A percentile compares a stretch with the other conserved stretches of the same genome.
These are phyloP conservation scores for Botrytis medusae DNA, from an alignment of 2,329 filamentous ascomycete species.

Conservation along the genomic window DNA sequence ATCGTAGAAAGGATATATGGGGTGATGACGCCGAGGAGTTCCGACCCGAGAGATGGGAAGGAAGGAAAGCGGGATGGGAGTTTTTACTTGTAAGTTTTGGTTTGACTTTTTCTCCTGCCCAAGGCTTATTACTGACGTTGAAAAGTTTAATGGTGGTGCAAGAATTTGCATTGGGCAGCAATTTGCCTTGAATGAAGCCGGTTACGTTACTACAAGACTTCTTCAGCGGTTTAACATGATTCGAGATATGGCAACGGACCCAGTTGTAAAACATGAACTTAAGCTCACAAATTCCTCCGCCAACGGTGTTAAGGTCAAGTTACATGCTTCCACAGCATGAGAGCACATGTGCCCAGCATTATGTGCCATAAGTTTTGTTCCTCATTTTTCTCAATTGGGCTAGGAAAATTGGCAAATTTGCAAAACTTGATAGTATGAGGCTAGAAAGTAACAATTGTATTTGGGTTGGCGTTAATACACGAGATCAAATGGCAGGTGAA, in stretches of 20 bases:
- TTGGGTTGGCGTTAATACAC: not conserved
- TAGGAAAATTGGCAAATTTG: not conserved
- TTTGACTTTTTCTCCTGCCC: not conserved
- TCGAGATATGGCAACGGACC: constrained; percentile 49
- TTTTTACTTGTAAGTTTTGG: constrained; percentile 53
- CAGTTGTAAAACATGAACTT: constrained; percentile 49
- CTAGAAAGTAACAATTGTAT: not conserved
- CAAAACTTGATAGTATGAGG: not conserved
- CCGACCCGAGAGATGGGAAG: constrained; percentile 44
- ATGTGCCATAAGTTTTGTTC: not conserved
- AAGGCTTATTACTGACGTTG: not conserved
- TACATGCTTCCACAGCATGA: constrained; percentile 21
- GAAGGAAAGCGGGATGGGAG: constrained; percentile 35
- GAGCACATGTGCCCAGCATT: no score
- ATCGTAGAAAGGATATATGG: constrained; percentile 42
- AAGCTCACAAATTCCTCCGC: constrained; percentile 48
- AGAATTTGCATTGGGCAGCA: constrained; percentile 60
- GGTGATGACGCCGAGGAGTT: constrained; percentile 43
- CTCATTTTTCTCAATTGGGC: not conserved
- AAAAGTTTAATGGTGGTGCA: constrained; percentile 25
- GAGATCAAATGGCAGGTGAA: no score
- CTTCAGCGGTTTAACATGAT: constrained; percentile 25
- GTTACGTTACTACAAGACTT: constrained; percentile 23
- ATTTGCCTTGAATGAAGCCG: constrained; percentile 25
- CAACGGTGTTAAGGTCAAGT: constrained; percentile 56